Conservation (phyloP, 2,329 filamentous ascomycete genomes). For the Fusarium protoensiforme region DNA sequence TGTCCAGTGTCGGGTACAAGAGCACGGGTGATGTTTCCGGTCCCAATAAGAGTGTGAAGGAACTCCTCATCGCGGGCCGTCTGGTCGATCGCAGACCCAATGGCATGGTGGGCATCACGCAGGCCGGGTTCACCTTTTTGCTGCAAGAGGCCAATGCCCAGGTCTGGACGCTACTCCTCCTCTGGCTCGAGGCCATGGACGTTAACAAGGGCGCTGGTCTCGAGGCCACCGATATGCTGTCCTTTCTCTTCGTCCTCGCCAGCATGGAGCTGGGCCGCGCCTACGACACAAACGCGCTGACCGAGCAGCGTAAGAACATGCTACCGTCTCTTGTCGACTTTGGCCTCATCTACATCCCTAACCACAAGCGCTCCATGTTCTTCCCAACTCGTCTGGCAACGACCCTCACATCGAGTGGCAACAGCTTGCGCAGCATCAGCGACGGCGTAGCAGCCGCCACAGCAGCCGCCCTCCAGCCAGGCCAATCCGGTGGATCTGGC, state of each 20-base stretch:
- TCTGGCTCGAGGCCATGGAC: conserved; percentile 90
- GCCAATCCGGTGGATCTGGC: conserved; percentile 49
- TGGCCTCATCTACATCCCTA: conserved; percentile 84
- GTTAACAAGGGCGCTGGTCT: conserved; percentile 68
- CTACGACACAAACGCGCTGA: conserved; percentile 88
- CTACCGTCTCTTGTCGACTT: conserved; percentile 92
- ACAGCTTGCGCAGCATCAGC: conserved; percentile 76
- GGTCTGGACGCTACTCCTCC: conserved; percentile 93
- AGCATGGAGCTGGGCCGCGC: conserved; percentile 91
- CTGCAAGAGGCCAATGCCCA: conserved; percentile 96
- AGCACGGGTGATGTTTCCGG: conserved; percentile 58
- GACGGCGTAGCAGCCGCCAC: conserved; percentile 76
- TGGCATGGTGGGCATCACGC: conserved; percentile 83
- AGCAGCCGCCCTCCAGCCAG: conserved; percentile 52
- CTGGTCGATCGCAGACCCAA: conserved; percentile 76
- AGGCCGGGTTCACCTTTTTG: conserved; percentile 93
- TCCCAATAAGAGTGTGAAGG: conserved; percentile 83
- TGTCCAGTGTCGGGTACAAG: conserved; percentile 75
- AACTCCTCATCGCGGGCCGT: conserved; percentile 81
- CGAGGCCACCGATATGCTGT: conserved; percentile 92
- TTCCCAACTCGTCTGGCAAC: conserved; percentile 96
- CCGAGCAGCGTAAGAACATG: conserved; percentile 85
- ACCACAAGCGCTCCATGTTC: conserved; percentile 69
- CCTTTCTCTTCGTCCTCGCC: conserved; percentile 95
- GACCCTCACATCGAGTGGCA: conserved; percentile 84